Base-by-base conservation (phyloP, 2,329 filamentous ascomycete genomes). In the Fusarium phyllophilum region DNA sequence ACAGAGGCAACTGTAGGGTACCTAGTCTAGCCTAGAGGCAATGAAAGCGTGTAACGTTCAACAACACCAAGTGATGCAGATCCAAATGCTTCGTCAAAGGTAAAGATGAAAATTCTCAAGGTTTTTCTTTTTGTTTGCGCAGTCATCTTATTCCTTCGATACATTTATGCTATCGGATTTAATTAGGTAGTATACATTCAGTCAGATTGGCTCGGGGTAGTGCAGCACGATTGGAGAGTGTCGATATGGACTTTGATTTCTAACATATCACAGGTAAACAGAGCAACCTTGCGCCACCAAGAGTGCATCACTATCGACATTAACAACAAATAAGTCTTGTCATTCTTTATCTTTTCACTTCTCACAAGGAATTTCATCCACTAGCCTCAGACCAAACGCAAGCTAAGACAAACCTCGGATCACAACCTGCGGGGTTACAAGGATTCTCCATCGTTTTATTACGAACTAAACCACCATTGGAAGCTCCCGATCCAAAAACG, bases 381-480 rank as follows among this genome's bases (percentile, higher is more conserved):
- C 39, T 42, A 24, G 38, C n/a, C 24, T 22, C 51, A 24, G 14
- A 10, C 22, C 39, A 44, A 57, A 42, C 24, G 31, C 39, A 57
- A 46, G 58, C 45, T 31, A 63, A 72, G 58, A 64, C 48, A 70
- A 70, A 61, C 70, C 71, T 73, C 71, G 70, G 70, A 65, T 49
- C 33, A 45, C 14, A 38, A 26, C 58, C 58, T 72, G 71, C 63
- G 72, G 72, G 71, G 72, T 74, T 74, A 33, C 71, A 59, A 52
- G 71, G 60, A 48, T 69, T 70, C 62, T 45, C 57, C 48, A 68
- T 63, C 54, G n/a, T 38, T 13, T 31, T 22, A 38, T 10, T n/a
- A 38, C 29, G 36, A n/a, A 42, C 72, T 74, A 74, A 54, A 68
- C 72, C 72, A 33, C 24, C 72, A 72, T 66, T 57, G 72, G 72